Evolutionary conservation across 2,329 filamentous ascomycete genomes (phyloP).

Genomic region (Verruconis gallopava): DNA sequence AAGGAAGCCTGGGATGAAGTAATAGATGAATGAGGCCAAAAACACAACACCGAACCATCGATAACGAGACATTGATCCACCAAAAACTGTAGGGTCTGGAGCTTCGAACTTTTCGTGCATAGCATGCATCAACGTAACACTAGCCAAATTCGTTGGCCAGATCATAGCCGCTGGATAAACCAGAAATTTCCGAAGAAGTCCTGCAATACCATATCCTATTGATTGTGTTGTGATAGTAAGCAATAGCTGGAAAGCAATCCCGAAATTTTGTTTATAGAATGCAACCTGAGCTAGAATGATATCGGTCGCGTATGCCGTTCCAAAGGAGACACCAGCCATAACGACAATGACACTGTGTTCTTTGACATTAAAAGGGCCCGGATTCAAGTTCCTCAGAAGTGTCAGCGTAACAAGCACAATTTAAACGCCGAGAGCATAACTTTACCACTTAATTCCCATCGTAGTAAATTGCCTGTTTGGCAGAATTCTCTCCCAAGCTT

Average conservation of each 20-base stretch:
- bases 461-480: conserved; percentile 40
- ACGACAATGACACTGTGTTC: conserved; percentile 49
- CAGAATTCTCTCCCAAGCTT: conserved; percentile 42
- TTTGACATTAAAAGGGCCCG: conserved; percentile 49
- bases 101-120: conserved; percentile 16
- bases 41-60: conserved; percentile 17
- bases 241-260: conserved; percentile 17
- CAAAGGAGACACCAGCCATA: conserved; percentile 46
- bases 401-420: no score
- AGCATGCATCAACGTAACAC: conserved; percentile 16
- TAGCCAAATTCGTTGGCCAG: conserved; percentile 17
- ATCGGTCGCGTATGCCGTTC: conserved; percentile 57
- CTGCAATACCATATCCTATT: conserved; percentile 18
- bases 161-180: conserved; percentile 19
- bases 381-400: conserved; percentile 45
- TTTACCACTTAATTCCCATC: conserved; percentile 41
- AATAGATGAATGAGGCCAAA: conserved; percentile 16
- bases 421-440: no score
- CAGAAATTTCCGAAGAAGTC: conserved; percentile 14
- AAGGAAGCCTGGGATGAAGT: conserved; percentile 19
- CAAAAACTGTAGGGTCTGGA: conserved; percentile 15
- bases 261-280: conserved; percentile 53
- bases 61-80: conserved; percentile 17
- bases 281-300: conserved; percentile 57
- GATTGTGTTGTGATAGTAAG: conserved; percentile 14